phyloP scores from a whole-genome alignment of 2,329 filamentous ascomycete genomes.

The Aspergillus sp. region DNA sequence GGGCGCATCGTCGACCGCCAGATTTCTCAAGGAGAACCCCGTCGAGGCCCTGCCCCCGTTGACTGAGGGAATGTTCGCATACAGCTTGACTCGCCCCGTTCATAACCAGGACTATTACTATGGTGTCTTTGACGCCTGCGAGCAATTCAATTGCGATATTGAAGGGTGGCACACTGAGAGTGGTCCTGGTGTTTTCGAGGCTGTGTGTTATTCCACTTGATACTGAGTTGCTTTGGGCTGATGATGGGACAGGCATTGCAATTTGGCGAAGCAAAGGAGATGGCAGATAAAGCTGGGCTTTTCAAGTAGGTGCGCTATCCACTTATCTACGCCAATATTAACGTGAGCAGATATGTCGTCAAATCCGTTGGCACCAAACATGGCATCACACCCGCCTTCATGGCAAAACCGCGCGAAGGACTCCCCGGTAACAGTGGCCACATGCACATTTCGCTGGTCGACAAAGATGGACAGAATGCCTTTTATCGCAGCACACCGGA shows the following conservation, averaged over 20 bases:
- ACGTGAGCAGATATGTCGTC: constrained; percentile 62
- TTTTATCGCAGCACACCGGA: constrained; percentile 71
- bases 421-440: constrained; percentile 93
- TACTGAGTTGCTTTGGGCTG: constrained; percentile 10
- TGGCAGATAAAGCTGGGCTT: constrained; percentile 86
- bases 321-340: background rate
- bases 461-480: constrained; percentile 75
- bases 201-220: constrained; percentile 46
- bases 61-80: constrained; percentile 94
- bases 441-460: constrained; percentile 87
- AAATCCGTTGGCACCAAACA: constrained; percentile 83
- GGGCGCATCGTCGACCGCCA: constrained; percentile 65
- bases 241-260: constrained; percentile 59
- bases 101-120: constrained; percentile 95
- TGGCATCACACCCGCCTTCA: constrained; percentile 94
- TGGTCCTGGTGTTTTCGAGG: constrained; percentile 91
- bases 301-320: constrained; percentile 65
- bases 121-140: constrained; percentile 75
- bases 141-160: constrained; percentile 71
- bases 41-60: constrained; percentile 69
- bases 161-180: constrained; percentile 97
- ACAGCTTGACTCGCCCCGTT: constrained; percentile 78
- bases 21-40: constrained; percentile 69
- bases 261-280: constrained; percentile 78
- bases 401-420: constrained; percentile 92